A percentile compares a stretch with the other conserved stretches of the same genome.
phyloP scores from a whole-genome alignment of 768 basidiomycete species.

The Gelatoporia subvermispora region DNA sequence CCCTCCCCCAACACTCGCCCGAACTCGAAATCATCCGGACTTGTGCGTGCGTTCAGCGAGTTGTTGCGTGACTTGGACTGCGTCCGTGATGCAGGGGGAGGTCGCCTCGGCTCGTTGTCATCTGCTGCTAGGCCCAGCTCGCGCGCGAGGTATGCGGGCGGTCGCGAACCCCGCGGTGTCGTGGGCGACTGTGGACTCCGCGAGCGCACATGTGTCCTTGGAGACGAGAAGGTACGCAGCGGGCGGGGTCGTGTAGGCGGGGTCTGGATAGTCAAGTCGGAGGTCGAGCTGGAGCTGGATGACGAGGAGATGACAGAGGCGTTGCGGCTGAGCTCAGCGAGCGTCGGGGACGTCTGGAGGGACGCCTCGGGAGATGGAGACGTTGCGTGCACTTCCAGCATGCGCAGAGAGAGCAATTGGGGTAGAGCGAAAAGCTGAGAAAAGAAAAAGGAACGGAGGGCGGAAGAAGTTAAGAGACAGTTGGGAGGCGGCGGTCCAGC shows the following conservation, averaged over 20 bases:
- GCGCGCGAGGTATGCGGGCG: constrained; percentile 55
- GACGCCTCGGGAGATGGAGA: constrained; percentile 28
- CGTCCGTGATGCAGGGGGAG: constrained; percentile 23
- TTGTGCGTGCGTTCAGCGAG: constrained; percentile 39
- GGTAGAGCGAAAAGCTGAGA: constrained; percentile 9
- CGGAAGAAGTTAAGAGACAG: constrained; percentile 1
- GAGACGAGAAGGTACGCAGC: constrained; percentile 58
- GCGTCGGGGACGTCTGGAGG: constrained; percentile 28
- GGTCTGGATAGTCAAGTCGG: constrained; percentile 35
- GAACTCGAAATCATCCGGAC: constrained; percentile 66
- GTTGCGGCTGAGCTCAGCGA: constrained; percentile 71
- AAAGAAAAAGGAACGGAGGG: not conserved
- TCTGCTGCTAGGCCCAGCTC: constrained; percentile 44
- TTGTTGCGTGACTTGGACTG: constrained; percentile 38
- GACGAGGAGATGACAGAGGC: constrained; percentile 70
- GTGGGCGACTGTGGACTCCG: constrained; percentile 44
- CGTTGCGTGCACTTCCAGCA: constrained; percentile 34
- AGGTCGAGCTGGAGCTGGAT: constrained; percentile 50
- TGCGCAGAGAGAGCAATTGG: constrained; percentile 18
- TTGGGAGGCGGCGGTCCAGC: not conserved
- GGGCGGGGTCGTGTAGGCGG: constrained; percentile 44
- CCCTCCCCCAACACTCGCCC: constrained; percentile 75
- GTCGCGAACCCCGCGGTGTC: constrained; percentile 29
- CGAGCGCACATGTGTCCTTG: constrained; percentile 37
- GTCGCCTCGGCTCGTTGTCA: constrained; percentile 13